Base-by-base conservation (phyloP, 2,329 filamentous ascomycete genomes). In the Aspergillus aculeatus region DNA sequence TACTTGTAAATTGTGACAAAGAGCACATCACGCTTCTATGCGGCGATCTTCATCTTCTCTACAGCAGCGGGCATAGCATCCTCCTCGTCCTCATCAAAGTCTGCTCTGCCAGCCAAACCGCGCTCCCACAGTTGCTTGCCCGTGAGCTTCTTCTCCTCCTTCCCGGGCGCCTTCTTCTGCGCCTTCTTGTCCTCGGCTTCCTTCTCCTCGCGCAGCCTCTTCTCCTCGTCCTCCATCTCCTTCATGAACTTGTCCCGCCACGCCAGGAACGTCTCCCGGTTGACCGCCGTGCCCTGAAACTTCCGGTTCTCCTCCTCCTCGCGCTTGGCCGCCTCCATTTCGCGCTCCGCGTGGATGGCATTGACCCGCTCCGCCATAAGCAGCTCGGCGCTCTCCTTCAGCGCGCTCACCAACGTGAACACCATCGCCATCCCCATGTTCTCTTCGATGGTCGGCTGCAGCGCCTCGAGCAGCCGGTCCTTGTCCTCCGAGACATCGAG, bases 361-460 rank as follows among this genome's bases (percentile, higher is more conserved):
- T 86, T 85, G 70, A 87, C 86, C 50, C 95, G 87, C 63, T 92
- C 87, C 16, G 83, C 78, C 66, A 98, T 87, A 60, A 99, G 84
- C 67, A 88, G 83, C 80, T 99, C 95, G n/a, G 93, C 94, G 54
- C 85, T 83, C 60, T 99, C 95, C 74, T 97, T 98, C 61, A 99
- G 80, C 0, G 89, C 86, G 14, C 90, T 91, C 56, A 96, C 89
- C 24, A 99, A 81, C 0, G 94, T 92, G 77, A 98, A 99, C 1
- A 99, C 81, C 95, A 99, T 99, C 57, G 92, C 91, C 89, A 98
- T 98, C 63, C 95, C 95, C 61, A 98, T 79, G 68, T 93, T 98
- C 76, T 99, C 95, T 73, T 95, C 88, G 38, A 97, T 89, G 0
- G 89, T 90, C 16, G 89, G 86, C 44, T 86, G 77, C 12, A 98